phyloP scores from a whole-genome alignment of 2,329 filamentous ascomycete genomes.

The Neoascochyta sp. region DNA sequence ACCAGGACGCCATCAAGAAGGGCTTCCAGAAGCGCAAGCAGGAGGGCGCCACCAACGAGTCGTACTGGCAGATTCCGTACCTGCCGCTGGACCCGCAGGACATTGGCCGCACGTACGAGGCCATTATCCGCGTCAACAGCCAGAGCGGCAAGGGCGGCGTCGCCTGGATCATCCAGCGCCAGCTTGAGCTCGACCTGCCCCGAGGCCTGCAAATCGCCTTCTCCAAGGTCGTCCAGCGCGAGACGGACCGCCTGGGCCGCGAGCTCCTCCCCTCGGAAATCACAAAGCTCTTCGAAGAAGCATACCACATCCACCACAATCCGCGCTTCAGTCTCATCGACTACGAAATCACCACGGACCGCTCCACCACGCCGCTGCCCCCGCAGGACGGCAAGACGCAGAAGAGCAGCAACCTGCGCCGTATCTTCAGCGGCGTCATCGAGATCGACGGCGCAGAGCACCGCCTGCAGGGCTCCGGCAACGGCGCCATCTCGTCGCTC shows the following conservation, averaged over 20 bases:
- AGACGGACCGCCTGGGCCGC: conserved; percentile 74
- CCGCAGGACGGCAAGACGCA: conserved; percentile 65
- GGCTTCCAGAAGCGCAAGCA: conserved; percentile 67
- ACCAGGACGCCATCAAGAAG: conserved; percentile 97
- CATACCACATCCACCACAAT: conserved; percentile 80
- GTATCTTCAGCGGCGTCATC: conserved; percentile 81
- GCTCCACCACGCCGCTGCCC: conserved; percentile 69
- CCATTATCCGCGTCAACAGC: conserved; percentile 95
- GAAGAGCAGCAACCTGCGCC: conserved; percentile 72
- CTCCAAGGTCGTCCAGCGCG: conserved; percentile 77
- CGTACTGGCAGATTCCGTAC: conserved; percentile 82
- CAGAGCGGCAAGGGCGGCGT: conserved; percentile 93
- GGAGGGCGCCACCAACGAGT: conserved; percentile 57
- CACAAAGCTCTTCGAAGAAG: conserved; percentile 78
- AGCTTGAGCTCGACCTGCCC: conserved; percentile 86
- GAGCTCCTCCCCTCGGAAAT: conserved; percentile 85
- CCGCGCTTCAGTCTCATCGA: conserved; percentile 83
- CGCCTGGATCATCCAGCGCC: conserved; percentile 88
- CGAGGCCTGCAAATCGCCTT: conserved; percentile 91
- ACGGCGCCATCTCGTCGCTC: conserved; percentile 85
- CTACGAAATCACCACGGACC: conserved; percentile 85
- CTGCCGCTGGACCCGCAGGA: conserved; percentile 89
- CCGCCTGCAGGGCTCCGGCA: conserved; percentile 73
- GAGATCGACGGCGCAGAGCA: conserved; percentile 78
- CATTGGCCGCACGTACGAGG: conserved; percentile 95